Conservation (phyloP, 495 filamentous ascomycete species). For the Aspergillus wentii region DNA sequence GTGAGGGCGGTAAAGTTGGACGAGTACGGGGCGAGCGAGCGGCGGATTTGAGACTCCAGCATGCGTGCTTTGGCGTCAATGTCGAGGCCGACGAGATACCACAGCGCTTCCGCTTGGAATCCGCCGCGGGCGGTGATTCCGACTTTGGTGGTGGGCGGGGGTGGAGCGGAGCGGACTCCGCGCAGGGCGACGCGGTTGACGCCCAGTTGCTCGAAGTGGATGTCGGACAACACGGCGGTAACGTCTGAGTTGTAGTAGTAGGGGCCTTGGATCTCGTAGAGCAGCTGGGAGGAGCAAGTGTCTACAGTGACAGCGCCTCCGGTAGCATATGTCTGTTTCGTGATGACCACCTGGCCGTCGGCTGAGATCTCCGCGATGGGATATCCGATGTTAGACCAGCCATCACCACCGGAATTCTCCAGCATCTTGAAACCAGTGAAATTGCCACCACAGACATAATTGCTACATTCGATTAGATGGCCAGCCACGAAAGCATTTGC, state of each 20-base stretch:
- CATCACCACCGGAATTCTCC: slow-evolving; percentile 19
- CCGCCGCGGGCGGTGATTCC: slow-evolving; percentile 43
- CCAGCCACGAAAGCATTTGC: slow-evolving; percentile 50
- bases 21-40: slow-evolving; percentile 14
- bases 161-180: slow-evolving; percentile 37
- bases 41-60: slow-evolving; percentile 32
- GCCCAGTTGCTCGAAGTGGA: slow-evolving; percentile 35
- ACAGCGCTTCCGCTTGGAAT: slow-evolving; percentile 37
- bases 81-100: slow-evolving; percentile 33
- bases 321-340: slow-evolving; percentile 30
- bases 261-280: slow-evolving; percentile 59
- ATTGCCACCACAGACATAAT: slow-evolving; percentile 53
- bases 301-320: slow-evolving; percentile 41
- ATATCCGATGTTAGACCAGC: slow-evolving; percentile 48
- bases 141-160: slow-evolving; percentile 49
- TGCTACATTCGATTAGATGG: slow-evolving; percentile 53
- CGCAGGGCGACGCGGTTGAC: slow-evolving; percentile 33
- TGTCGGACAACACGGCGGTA: slow-evolving; percentile 43
- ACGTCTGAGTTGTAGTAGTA: slow-evolving; percentile 56
- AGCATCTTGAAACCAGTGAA: slow-evolving; percentile 51
- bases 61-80: slow-evolving; percentile 34
- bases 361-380: slow-evolving; percentile 54
- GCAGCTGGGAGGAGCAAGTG: slow-evolving; percentile 48
- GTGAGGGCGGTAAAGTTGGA: slow-evolving; percentile 23
- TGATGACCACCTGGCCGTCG: slow-evolving; percentile 43